Evolutionary conservation across 2,329 filamentous ascomycete species (phyloP).

Genomic region (Calonectria pteridis): DNA sequence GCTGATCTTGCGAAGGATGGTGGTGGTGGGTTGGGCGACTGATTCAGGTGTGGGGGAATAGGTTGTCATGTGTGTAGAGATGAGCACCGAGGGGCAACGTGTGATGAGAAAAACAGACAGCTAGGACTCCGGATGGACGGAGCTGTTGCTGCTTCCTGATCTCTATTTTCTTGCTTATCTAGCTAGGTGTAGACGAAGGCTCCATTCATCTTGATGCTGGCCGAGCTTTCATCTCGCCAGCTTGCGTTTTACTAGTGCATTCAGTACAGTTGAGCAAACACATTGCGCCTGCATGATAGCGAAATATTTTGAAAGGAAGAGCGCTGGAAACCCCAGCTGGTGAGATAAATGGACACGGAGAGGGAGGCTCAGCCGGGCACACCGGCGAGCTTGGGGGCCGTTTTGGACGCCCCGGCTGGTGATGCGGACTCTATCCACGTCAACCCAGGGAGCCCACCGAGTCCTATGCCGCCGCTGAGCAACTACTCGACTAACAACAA

Average conservation of each 20-base stretch:
- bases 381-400: slow-evolving; percentile 8
- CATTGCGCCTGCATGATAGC: not conserved
- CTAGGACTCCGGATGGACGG: not conserved
- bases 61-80: slow-evolving; percentile 12
- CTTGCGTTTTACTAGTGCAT: not conserved
- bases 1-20: not conserved
- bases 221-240: not conserved
- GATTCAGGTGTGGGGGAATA: not conserved
- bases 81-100: not conserved
- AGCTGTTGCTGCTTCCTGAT: not conserved
- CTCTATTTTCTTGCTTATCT: not conserved
- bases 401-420: slow-evolving; percentile 26
- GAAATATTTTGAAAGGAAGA: not conserved
- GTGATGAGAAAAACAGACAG: not conserved
- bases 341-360: slow-evolving; percentile 34
- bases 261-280: not conserved
- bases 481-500: slow-evolving; percentile 30
- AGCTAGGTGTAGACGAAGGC: not conserved
- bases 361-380: slow-evolving; percentile 17
- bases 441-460: slow-evolving; percentile 44
- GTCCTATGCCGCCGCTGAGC: slow-evolving; percentile 36
- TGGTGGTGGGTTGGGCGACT: slow-evolving; percentile 21
- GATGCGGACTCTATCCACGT: slow-evolving; percentile 45
- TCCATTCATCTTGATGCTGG: not conserved
- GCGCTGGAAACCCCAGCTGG: not conserved